A percentile compares a stretch with the other conserved stretches of the same genome.
Evolutionary conservation across 73 alveolate species (phyloP).

Genomic region (Paramecium sexaurelia): DNA sequence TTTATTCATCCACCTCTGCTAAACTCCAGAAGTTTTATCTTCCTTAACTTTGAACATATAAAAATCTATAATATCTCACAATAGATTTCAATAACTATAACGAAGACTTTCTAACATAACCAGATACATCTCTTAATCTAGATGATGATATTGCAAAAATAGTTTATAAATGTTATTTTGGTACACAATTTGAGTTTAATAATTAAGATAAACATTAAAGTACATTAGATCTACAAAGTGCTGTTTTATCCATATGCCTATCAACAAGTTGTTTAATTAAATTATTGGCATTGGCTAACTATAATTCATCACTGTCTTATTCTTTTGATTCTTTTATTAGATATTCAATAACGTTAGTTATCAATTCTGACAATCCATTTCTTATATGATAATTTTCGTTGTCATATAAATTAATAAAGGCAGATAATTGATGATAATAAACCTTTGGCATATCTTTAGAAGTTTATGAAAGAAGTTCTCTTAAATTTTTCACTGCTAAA

Average conservation of each 20-base stretch:
- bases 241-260: conserved; percentile 23
- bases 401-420: neutral
- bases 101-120: conserved; percentile 20
- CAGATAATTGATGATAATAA: neutral
- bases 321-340: neutral
- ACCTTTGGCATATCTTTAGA: conserved; percentile 8
- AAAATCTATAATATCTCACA: neutral
- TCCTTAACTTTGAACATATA: conserved; percentile 40
- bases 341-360: neutral
- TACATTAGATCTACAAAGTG: conserved; percentile 5
- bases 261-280: neutral
- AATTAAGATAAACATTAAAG: neutral
- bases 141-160: neutral
- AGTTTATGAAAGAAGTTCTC: neutral
- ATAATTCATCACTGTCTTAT: neutral
- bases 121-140: conserved; percentile 19
- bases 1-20: neutral
- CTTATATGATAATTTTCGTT: conserved; percentile 46
- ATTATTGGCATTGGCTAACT: neutral
- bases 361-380: conserved; percentile 26
- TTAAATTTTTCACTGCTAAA: conserved; percentile 8
- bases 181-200: neutral
- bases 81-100: conserved; percentile 4
- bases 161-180: neutral
- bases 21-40: neutral